Evolutionary conservation across 352 stramenopile genomes (phyloP).

Genomic region (Globisporangium irregulare): DNA sequence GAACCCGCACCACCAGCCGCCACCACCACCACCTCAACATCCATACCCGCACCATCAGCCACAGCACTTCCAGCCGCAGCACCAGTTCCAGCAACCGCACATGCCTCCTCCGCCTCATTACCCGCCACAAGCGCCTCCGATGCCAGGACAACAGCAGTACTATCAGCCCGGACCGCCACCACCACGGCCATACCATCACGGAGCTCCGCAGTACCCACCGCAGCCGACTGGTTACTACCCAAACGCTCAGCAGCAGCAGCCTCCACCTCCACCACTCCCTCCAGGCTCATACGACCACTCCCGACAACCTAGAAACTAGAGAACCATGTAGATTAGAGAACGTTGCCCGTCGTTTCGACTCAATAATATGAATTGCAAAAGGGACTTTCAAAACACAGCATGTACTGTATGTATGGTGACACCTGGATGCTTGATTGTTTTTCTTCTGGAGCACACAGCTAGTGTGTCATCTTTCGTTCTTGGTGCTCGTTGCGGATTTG

Average conservation of each 20-base stretch:
- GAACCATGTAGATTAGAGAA: conserved; percentile 20
- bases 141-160: conserved; percentile 14
- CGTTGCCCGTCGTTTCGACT: neutral
- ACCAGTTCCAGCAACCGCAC: conserved; percentile 20
- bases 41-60: conserved; percentile 24
- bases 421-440: neutral
- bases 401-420: neutral
- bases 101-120: conserved; percentile 10
- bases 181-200: conserved; percentile 19
- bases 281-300: conserved; percentile 31
- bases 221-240: conserved; percentile 7
- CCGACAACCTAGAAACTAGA: conserved; percentile 15
- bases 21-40: conserved; percentile 4
- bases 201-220: conserved; percentile 21
- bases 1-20: conserved; percentile 27
- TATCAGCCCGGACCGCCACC: conserved; percentile 12
- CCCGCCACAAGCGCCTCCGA: conserved; percentile 14
- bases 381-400: neutral
- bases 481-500: neutral
- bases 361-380: conserved; percentile 2
- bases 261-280: conserved; percentile 28
- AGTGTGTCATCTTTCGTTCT: neutral
- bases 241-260: conserved; percentile 12
- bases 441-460: conserved; percentile 5
- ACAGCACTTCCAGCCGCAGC: conserved; percentile 17